Conservation (phyloP, 805 yeast genomes). For the Gaillardinia entomophila region DNA sequence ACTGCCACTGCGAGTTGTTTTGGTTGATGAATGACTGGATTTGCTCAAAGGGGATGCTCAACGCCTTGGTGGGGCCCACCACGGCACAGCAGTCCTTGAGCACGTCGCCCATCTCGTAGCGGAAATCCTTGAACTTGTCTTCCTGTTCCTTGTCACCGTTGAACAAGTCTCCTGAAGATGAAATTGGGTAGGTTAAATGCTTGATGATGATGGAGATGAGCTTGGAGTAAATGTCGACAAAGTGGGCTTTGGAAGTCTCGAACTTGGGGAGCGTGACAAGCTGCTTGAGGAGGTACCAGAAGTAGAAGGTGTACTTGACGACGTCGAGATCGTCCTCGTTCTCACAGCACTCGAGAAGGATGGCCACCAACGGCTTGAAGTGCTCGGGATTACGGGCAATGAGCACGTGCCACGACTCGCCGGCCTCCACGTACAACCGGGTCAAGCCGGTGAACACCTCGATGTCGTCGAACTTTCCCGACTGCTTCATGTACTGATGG, state of each 20-base stretch:
- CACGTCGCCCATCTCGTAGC: constrained; percentile 98
- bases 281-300: constrained; percentile 83
- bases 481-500: constrained; percentile 40
- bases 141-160: constrained; percentile 70
- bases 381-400: constrained; percentile 67
- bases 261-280: constrained; percentile 58
- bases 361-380: constrained; percentile 69
- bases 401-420: constrained; percentile 90
- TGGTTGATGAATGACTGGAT: constrained; percentile 41
- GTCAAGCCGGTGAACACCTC: constrained; percentile 67
- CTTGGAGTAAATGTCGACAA: constrained; percentile 50
- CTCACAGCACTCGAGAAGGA: constrained; percentile 64
- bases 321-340: constrained; percentile 82
- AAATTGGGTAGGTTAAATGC: constrained; percentile 71
- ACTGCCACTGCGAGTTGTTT: constrained; percentile 63
- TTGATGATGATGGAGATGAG: constrained; percentile 56
- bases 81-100: constrained; percentile 92
- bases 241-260: constrained; percentile 43
- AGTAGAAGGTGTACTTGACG: constrained; percentile 84
- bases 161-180: constrained; percentile 39
- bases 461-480: constrained; percentile 48
- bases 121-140: constrained; percentile 87
- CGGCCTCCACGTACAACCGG: constrained; percentile 82
- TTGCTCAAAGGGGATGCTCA: constrained; percentile 62
- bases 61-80: constrained; percentile 68